Percentiles rank a stretch among this genome's conserved stretches.
phyloP scores from a whole-genome alignment of 1,284 basidiomycete genomes.

The Trametes polyzona region DNA sequence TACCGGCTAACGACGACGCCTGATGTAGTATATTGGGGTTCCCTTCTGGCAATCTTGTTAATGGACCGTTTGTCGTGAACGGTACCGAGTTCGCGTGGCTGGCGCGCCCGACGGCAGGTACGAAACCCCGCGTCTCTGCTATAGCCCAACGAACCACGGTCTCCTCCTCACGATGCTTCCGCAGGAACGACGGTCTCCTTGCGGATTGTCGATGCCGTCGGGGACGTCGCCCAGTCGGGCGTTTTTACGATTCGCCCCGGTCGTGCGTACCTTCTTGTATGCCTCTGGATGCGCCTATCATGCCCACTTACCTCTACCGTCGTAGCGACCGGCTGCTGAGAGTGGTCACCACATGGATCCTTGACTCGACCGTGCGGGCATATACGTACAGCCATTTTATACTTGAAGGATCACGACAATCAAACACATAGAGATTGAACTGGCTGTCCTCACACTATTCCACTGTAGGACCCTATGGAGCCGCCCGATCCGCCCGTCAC shows the following conservation, averaged over 20 bases:
- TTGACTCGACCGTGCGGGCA: too few species aligned
- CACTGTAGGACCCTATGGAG: too few species aligned
- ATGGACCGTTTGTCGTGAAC: background rate
- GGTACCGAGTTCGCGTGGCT: background rate
- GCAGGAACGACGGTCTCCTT: background rate
- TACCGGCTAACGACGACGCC: background rate
- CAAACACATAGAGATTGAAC: too few species aligned
- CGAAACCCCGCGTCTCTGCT: background rate
- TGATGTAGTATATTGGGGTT: background rate
- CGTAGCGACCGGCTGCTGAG: too few species aligned
- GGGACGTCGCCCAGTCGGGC: background rate
- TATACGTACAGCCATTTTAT: too few species aligned
- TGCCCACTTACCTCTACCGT: too few species aligned
- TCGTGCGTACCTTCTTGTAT: background rate
- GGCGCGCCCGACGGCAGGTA: background rate
- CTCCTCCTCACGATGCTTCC: too few species aligned
- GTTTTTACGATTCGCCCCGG: background rate
- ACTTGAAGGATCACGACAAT: too few species aligned
- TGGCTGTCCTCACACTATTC: too few species aligned
- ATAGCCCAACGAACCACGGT: background rate
- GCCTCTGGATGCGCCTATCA: too few species aligned
- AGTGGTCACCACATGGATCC: too few species aligned
- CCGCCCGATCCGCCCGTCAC: too few species aligned
- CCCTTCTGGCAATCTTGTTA: background rate
- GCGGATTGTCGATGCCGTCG: background rate